These are phyloP conservation scores for Pyrus hybrid DNA, from an alignment of 331 rosid genomes.

Conservation along the genomic window DNA sequence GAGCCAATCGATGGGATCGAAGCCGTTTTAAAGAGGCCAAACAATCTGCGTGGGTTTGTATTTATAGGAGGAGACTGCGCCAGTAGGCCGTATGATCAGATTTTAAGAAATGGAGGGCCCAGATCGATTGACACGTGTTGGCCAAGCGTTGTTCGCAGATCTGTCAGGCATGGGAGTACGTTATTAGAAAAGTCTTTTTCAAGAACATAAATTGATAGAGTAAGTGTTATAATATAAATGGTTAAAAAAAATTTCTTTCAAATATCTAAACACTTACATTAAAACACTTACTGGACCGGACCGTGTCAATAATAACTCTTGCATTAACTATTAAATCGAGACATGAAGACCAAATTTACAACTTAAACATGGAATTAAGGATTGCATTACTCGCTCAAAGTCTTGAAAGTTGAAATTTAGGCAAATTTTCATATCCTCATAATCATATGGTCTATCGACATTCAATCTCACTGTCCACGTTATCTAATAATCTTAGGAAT, in stretches of 20 bases:
- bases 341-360: too few relatives aligned
- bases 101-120: neutral
- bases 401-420: too few relatives aligned
- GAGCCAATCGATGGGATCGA: neutral
- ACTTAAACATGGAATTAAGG: too few relatives aligned
- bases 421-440: too few relatives aligned
- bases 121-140: neutral
- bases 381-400: too few relatives aligned
- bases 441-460: too few relatives aligned
- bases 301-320: too few relatives aligned
- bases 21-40: neutral
- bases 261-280: fast-evolving
- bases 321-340: too few relatives aligned
- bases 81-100: constrained; percentile 20
- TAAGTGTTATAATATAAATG: fast-evolving
- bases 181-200: too few relatives aligned
- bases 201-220: fast-evolving
- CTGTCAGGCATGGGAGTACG: neutral
- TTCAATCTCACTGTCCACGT: too few relatives aligned
- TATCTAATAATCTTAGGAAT: too few relatives aligned
- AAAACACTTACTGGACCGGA: too few relatives aligned
- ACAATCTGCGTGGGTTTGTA: neutral
- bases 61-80: neutral
- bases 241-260: fast-evolving
- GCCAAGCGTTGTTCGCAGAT: neutral